These are phyloP conservation scores for Amanita polypyramis DNA, from an alignment of 768 basidiomycete genomes.

Conservation along the genomic window DNA sequence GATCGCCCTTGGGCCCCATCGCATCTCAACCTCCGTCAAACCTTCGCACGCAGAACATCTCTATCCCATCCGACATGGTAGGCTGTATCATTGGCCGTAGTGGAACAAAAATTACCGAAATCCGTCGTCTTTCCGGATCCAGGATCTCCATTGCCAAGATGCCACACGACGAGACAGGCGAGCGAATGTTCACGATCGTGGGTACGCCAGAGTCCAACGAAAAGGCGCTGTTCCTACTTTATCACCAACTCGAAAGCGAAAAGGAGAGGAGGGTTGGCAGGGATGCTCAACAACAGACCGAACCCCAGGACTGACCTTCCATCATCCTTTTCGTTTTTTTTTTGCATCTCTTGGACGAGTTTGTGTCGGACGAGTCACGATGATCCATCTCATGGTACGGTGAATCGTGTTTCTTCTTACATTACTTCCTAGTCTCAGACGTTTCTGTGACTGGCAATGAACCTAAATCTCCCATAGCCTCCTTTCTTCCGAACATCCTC, in stretches of 20 bases:
- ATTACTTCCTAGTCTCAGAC: constrained; percentile 1
- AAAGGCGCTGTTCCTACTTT: constrained; percentile 93
- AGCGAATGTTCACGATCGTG: constrained; percentile 98
- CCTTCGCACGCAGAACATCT: constrained; percentile 96
- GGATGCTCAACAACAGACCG: constrained; percentile 71
- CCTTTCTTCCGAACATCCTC: background rate
- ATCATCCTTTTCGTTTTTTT: background rate
- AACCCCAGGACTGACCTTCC: constrained; percentile 34
- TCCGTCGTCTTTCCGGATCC: constrained; percentile 93
- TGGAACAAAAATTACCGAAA: constrained; percentile 98
- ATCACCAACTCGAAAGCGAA: constrained; percentile 94
- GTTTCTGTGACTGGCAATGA: constrained; percentile 1
- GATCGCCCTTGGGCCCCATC: constrained; percentile 35
- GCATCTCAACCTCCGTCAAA: constrained; percentile 59
- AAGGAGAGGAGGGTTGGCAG: constrained; percentile 88
- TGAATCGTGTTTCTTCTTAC: background rate
- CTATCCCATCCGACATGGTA: constrained; percentile 99
- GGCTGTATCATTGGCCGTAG: constrained; percentile 93
- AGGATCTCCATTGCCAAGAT: constrained; percentile 98
- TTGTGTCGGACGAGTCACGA: background rate
- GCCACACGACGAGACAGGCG: constrained; percentile 98
- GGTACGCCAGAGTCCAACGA: constrained; percentile 96
- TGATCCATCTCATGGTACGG: background rate
- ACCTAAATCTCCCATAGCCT: background rate
- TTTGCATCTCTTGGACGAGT: background rate